Conservation (phyloP, 441 rosid genomes). For the Bruguiera hainesii region DNA sequence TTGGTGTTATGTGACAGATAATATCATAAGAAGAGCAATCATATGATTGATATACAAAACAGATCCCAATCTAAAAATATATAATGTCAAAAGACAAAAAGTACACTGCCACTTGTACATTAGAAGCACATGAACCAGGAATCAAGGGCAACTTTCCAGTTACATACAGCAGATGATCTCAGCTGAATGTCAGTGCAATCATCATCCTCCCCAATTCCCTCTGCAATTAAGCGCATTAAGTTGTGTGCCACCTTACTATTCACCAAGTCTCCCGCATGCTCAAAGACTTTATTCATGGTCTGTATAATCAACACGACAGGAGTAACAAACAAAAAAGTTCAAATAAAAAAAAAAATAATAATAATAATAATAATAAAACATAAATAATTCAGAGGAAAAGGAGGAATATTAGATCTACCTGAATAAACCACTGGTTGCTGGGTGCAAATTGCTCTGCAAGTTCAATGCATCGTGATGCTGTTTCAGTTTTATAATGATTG, state of each 20-base stretch:
- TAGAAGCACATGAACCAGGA: neutral
- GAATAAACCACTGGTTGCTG: conserved; percentile 95
- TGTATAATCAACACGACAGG: conserved; percentile 31
- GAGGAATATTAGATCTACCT: conserved; percentile 42
- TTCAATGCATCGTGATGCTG: conserved; percentile 93
- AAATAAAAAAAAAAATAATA: conserved; percentile 6
- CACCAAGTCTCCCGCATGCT: conserved; percentile 96
- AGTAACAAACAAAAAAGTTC: neutral
- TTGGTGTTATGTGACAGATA: too few species aligned
- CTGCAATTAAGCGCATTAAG: conserved; percentile 94
- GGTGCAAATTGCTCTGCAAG: conserved; percentile 98
- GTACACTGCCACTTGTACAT: neutral
- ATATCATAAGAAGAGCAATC: too few species aligned
- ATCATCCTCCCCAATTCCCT: conserved; percentile 95
- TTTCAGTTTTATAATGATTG: conserved; percentile 91
- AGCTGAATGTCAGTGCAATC: conserved; percentile 80
- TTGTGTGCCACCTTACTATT: conserved; percentile 93
- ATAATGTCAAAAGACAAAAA: neutral
- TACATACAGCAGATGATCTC: conserved; percentile 89
- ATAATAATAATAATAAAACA: neutral
- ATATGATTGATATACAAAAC: too few species aligned
- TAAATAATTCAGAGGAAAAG: conserved; percentile 11
- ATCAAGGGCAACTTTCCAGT: conserved; percentile 17
- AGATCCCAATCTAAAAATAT: neutral
- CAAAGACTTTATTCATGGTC: conserved; percentile 97